Conservation (phyloP, 2,329 filamentous ascomycete genomes). For the Anthostomella pinea region DNA sequence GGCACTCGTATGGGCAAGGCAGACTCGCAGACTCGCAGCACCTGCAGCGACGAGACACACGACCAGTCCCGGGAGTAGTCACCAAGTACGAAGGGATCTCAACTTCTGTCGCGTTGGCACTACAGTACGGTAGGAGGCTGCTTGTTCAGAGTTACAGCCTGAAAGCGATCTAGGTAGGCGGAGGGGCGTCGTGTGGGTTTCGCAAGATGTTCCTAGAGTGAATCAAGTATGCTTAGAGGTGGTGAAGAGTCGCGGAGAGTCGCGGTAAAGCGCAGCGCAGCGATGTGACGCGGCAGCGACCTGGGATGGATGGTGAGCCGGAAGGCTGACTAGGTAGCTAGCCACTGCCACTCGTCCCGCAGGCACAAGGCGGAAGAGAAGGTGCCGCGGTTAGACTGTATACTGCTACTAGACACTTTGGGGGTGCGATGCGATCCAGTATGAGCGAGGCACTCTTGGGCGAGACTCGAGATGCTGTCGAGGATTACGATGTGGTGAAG, state of each 20-base stretch:
- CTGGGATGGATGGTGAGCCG: too few relatives aligned
- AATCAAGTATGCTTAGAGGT: slow-evolving; percentile 13
- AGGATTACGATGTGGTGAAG: background rate
- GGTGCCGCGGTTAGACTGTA: slow-evolving; percentile 13
- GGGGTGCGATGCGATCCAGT: too few relatives aligned
- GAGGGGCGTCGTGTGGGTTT: background rate
- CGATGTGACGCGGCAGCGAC: slow-evolving; percentile 10
- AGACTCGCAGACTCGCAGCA: slow-evolving; percentile 23
- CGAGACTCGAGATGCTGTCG: background rate
- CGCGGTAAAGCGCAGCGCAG: slow-evolving; percentile 3
- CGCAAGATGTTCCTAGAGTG: slow-evolving; percentile 1
- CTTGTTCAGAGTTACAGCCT: slow-evolving; percentile 29
- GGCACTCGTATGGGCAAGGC: too few relatives aligned
- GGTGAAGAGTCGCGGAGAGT: slow-evolving; percentile 11
- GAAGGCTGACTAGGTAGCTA: too few relatives aligned
- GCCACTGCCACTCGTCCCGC: slow-evolving; percentile 20
- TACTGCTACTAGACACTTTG: background rate
- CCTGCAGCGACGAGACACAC: slow-evolving; percentile 20
- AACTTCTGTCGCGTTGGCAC: slow-evolving; percentile 24
- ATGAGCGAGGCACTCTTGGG: background rate
- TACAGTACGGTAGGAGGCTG: slow-evolving; percentile 25
- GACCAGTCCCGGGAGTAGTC: slow-evolving; percentile 22
- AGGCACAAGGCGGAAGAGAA: slow-evolving; percentile 18
- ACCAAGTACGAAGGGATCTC: slow-evolving; percentile 28
- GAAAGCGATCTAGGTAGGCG: slow-evolving; percentile 24